A percentile compares a stretch with the other conserved stretches of the same genome.
phyloP scores from a whole-genome alignment of 2,329 filamentous ascomycete species.

The Fusarium caatingaense region DNA sequence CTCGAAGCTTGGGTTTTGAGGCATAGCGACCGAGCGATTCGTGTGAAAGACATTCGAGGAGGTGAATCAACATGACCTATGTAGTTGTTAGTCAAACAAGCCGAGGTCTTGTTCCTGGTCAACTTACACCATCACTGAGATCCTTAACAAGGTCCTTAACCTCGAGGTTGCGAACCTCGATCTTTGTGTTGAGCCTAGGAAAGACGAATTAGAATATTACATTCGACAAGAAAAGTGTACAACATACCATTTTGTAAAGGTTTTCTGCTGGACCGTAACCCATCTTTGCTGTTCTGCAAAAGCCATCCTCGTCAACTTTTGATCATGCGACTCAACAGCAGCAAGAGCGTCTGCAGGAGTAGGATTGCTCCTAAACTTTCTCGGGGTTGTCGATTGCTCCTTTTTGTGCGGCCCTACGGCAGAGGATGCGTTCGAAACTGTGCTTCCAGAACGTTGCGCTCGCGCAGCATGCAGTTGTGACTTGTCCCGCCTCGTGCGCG shows the following conservation, averaged over 20 bases:
- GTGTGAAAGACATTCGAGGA: constrained; percentile 93
- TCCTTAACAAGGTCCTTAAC: constrained; percentile 90
- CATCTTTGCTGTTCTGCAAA: constrained; percentile 73
- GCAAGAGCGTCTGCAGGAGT: constrained; percentile 57
- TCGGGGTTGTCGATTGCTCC: constrained; percentile 39
- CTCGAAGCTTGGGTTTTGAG: constrained; percentile 92
- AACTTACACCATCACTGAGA: constrained; percentile 89
- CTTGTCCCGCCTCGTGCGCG: constrained; percentile 58
- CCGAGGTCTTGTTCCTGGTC: neutral
- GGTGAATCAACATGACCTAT: constrained; percentile 92
- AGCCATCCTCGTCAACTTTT: constrained; percentile 68
- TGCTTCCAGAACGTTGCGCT: constrained; percentile 58
- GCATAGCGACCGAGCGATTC: constrained; percentile 98
- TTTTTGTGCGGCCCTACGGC: constrained; percentile 38
- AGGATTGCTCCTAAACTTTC: constrained; percentile 49
- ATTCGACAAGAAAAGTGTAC: neutral
- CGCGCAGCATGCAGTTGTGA: constrained; percentile 63
- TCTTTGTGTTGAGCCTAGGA: constrained; percentile 91
- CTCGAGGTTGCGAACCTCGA: constrained; percentile 79
- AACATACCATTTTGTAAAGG: constrained; percentile 91
- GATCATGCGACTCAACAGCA: constrained; percentile 62
- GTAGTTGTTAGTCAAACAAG: neutral
- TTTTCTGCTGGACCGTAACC: constrained; percentile 94
- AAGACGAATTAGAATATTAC: constrained; percentile 17
- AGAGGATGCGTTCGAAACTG: constrained; percentile 43